Conservation (phyloP, 2,329 filamentous ascomycete genomes). For the Aspergillus tamarii region DNA sequence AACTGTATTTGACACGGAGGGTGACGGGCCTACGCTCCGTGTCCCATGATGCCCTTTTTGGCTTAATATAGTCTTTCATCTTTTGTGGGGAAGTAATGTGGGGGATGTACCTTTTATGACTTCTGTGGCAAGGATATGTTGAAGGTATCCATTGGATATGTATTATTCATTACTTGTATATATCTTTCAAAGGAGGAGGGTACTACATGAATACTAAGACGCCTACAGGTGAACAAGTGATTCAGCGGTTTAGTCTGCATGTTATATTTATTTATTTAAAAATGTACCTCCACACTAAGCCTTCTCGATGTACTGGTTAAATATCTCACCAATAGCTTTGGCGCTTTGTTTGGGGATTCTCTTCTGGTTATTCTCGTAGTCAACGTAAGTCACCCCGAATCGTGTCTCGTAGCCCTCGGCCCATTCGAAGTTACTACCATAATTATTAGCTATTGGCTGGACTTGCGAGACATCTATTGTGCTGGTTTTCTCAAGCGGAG, state of each 20-base stretch:
- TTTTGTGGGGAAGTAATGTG: neutral
- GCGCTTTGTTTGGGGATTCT: slow-evolving; percentile 84
- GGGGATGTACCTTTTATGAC: no score
- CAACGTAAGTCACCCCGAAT: slow-evolving; percentile 82
- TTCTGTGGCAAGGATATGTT: no score
- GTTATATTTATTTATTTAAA: slow-evolving; percentile 2
- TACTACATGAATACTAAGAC: no score
- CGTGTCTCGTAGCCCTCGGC: slow-evolving; percentile 88
- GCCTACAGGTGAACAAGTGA: neutral
- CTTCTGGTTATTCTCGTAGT: slow-evolving; percentile 79
- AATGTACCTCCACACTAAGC: slow-evolving; percentile 33
- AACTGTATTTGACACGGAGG: neutral
- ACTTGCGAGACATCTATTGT: neutral
- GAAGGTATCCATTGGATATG: no score
- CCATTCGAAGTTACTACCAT: slow-evolving; percentile 77
- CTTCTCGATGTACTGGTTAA: slow-evolving; percentile 71
- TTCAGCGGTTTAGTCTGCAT: neutral
- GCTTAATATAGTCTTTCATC: neutral
- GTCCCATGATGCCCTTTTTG: neutral
- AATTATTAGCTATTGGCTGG: slow-evolving; percentile 13
- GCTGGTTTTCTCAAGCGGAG: neutral
- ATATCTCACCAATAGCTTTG: slow-evolving; percentile 69
- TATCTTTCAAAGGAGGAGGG: neutral
- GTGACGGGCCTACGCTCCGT: neutral
- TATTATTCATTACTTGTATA: no score